These are phyloP conservation scores for Bullera alba DNA, from an alignment of 768 basidiomycete genomes.

Conservation along the genomic window DNA sequence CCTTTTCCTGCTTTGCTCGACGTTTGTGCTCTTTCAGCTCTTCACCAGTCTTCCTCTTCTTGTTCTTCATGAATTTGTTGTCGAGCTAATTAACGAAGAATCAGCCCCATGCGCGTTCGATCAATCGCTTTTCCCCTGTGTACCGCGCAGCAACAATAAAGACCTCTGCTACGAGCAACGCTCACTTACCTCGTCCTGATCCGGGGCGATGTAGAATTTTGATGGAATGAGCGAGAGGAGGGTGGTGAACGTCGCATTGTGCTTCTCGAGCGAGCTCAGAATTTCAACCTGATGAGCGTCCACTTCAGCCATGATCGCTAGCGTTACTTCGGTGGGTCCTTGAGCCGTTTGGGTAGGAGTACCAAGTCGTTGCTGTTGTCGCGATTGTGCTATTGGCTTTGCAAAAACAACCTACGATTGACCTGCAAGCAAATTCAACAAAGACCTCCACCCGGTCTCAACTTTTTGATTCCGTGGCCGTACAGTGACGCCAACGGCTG, in stretches of 20 bases:
- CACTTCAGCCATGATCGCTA: no score
- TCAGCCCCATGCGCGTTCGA: background rate
- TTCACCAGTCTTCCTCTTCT: slow-evolving; percentile 73
- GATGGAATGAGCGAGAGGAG: slow-evolving; percentile 80
- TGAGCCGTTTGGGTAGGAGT: no score
- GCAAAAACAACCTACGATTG: no score
- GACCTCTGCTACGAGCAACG: background rate
- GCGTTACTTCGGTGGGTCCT: no score
- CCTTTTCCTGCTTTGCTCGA: slow-evolving; percentile 83
- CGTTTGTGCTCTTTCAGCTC: slow-evolving; percentile 80
- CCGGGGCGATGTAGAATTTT: slow-evolving; percentile 71
- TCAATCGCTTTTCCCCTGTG: background rate
- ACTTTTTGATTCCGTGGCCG: no score
- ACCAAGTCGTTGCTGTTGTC: no score
- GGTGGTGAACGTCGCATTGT: slow-evolving; percentile 79
- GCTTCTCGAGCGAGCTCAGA: slow-evolving; percentile 56
- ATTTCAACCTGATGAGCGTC: slow-evolving; percentile 29
- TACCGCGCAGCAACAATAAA: background rate
- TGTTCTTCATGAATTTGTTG: slow-evolving; percentile 59
- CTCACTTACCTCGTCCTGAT: slow-evolving; percentile 59
- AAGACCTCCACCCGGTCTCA: no score
- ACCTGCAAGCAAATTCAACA: no score
- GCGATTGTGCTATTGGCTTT: no score
- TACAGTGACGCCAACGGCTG: no score
- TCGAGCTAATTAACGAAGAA: slow-evolving; percentile 40